phyloP scores from a whole-genome alignment of 2,329 filamentous ascomycete genomes.

The Trichothecium sympodiale region DNA sequence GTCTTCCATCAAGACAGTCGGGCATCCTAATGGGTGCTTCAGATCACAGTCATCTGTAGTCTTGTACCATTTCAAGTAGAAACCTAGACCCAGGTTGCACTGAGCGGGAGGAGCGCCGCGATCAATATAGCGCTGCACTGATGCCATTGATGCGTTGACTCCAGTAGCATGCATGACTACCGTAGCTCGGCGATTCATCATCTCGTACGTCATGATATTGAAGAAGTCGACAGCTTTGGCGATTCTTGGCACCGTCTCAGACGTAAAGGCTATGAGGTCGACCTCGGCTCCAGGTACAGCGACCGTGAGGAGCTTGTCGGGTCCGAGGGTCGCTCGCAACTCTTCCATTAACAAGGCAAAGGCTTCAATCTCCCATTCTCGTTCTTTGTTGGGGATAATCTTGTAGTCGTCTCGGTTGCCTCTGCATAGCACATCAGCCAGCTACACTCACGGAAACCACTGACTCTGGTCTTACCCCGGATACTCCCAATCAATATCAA shows the following conservation, averaged over 20 bases:
- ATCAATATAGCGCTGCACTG: slow-evolving; percentile 47
- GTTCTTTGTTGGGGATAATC: slow-evolving; percentile 45
- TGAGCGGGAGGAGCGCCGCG: slow-evolving; percentile 39
- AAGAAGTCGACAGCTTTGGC: slow-evolving; percentile 51
- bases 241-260: slow-evolving; percentile 46
- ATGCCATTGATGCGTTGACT: slow-evolving; percentile 40
- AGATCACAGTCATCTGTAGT: slow-evolving; percentile 29
- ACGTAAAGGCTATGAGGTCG: slow-evolving; percentile 59
- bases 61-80: slow-evolving; percentile 55
- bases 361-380: slow-evolving; percentile 49
- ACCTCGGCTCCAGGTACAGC: slow-evolving; percentile 53
- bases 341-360: slow-evolving; percentile 51
- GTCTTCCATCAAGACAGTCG: slow-evolving; percentile 46
- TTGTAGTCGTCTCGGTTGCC: slow-evolving; percentile 66
- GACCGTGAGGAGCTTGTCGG: slow-evolving; percentile 50
- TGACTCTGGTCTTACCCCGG: slow-evolving; percentile 25
- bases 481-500: slow-evolving; percentile 57
- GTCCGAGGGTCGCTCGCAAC: slow-evolving; percentile 45
- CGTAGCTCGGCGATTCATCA: slow-evolving; percentile 58
- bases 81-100: slow-evolving; percentile 54
- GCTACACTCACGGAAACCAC: not conserved
- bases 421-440: slow-evolving; percentile 14
- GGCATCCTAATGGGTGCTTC: slow-evolving; percentile 37
- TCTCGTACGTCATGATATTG: slow-evolving; percentile 60
- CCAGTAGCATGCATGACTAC: slow-evolving; percentile 54